phyloP scores from a whole-genome alignment of 805 yeast species.

The Lipomyces spencermartinsiae region DNA sequence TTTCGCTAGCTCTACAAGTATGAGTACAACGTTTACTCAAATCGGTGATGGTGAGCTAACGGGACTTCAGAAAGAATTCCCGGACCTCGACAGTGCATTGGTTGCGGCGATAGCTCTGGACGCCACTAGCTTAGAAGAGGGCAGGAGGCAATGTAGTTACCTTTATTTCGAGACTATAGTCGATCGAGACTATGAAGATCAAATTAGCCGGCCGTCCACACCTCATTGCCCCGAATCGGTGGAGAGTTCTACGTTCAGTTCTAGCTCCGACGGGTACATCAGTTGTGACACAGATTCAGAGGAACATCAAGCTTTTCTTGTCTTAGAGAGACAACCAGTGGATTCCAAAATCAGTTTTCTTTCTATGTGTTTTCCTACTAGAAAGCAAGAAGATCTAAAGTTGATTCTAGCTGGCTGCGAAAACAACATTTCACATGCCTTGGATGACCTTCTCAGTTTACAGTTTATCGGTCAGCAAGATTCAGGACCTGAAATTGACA shows the following conservation, averaged over 20 bases:
- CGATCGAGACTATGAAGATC: constrained; percentile 11
- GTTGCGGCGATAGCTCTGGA: constrained; percentile 30
- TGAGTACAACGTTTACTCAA: background rate
- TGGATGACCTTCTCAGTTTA: constrained; percentile 20
- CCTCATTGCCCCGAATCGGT: background rate
- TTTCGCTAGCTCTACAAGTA: constrained; percentile 12
- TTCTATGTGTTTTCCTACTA: constrained; percentile 18
- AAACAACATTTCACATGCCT: constrained; percentile 9
- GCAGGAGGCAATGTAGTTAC: constrained; percentile 17
- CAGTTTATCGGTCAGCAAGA: constrained; percentile 7
- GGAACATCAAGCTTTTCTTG: background rate
- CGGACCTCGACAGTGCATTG: constrained; percentile 28
- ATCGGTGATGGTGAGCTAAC: constrained; percentile 4
- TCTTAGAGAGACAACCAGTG: background rate
- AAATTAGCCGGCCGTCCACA: background rate
- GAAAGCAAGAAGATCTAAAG: background rate
- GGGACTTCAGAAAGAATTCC: constrained; percentile 13
- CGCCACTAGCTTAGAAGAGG: constrained; percentile 8
- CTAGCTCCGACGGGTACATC: background rate
- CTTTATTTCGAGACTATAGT: constrained; percentile 20
- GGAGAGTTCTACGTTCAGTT: background rate
- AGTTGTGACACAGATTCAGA: background rate
- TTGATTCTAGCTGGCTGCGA: constrained; percentile 7
- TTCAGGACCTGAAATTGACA: background rate
- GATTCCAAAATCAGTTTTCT: constrained; percentile 5